These are phyloP conservation scores for Dispira simplex DNA, from an alignment of 192 early-diverging fungal species.

Conservation along the genomic window DNA sequence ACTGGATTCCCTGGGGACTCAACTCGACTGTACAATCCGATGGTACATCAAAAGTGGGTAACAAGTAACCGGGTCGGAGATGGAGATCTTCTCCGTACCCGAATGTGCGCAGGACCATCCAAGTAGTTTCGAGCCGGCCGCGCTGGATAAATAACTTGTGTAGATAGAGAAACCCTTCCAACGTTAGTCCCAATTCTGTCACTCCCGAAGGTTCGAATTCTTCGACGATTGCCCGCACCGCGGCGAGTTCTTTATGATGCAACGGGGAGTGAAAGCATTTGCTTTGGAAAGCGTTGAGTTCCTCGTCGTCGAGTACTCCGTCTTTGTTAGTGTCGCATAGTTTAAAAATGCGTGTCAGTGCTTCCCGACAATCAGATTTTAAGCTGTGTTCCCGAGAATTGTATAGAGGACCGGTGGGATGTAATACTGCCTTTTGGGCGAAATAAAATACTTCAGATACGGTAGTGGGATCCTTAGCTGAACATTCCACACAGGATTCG, in stretches of 20 bases:
- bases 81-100: constrained; percentile 94
- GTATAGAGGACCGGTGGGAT: constrained; percentile 93
- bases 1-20: constrained; percentile 83
- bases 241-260: constrained; percentile 89
- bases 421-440: constrained; percentile 97
- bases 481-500: constrained; percentile 98
- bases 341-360: constrained; percentile 84
- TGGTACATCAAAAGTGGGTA: constrained; percentile 75
- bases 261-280: constrained; percentile 96
- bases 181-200: constrained; percentile 69
- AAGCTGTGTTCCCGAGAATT: constrained; percentile 81
- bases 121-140: constrained; percentile 94
- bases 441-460: constrained; percentile 99
- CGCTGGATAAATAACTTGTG: constrained; percentile 95
- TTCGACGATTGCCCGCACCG: constrained; percentile 87
- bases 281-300: constrained; percentile 87
- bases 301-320: constrained; percentile 76
- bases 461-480: constrained; percentile 86
- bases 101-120: constrained; percentile 92
- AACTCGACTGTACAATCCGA: constrained; percentile 87
- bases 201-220: constrained; percentile 83
- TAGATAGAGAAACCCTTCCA: constrained; percentile 84
- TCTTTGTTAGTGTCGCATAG: constrained; percentile 94
- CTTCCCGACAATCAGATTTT: constrained; percentile 82
- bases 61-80: constrained; percentile 80